Conservation (phyloP, 345 rosid species). For the Arabis alpina region DNA sequence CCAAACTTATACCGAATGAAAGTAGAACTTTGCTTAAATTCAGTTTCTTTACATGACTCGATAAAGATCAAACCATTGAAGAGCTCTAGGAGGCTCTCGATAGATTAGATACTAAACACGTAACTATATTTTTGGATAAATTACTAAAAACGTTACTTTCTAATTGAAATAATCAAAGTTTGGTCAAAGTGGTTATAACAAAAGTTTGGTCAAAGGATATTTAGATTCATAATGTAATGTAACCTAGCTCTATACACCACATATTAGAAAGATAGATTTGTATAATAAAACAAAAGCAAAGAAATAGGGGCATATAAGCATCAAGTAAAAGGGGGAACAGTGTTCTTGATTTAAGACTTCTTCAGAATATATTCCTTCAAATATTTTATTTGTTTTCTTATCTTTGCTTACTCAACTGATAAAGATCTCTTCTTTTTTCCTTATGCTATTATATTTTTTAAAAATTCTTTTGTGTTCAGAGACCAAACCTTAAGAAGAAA, state of each 20-base stretch:
- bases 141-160: constrained; percentile 28
- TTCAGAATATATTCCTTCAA: constrained; percentile 33
- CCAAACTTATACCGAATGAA: not conserved
- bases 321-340: constrained; percentile 42
- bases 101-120: not conserved
- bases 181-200: constrained; percentile 27
- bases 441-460: not conserved
- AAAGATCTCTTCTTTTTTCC: constrained; percentile 33
- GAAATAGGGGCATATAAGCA: constrained; percentile 41
- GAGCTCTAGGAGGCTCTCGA: constrained; percentile 14
- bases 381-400: constrained; percentile 35
- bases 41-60: not conserved
- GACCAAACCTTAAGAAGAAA: constrained; percentile 32
- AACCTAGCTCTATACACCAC: constrained; percentile 28
- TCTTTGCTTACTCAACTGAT: constrained; percentile 36
- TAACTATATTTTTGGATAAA: constrained; percentile 18
- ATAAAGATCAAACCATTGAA: constrained; percentile 1
- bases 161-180: constrained; percentile 34
- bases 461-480: constrained; percentile 18
- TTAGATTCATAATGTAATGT: constrained; percentile 17
- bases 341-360: constrained; percentile 44
- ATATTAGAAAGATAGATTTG: constrained; percentile 9
- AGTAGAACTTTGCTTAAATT: not conserved
- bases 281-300: constrained; percentile 10
- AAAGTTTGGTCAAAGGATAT: constrained; percentile 37